Evolutionary conservation across 768 basidiomycete genomes (phyloP), one percentile per base, ranked within the genome.

Genomic region (Panaeolus cyanescens): DNA sequence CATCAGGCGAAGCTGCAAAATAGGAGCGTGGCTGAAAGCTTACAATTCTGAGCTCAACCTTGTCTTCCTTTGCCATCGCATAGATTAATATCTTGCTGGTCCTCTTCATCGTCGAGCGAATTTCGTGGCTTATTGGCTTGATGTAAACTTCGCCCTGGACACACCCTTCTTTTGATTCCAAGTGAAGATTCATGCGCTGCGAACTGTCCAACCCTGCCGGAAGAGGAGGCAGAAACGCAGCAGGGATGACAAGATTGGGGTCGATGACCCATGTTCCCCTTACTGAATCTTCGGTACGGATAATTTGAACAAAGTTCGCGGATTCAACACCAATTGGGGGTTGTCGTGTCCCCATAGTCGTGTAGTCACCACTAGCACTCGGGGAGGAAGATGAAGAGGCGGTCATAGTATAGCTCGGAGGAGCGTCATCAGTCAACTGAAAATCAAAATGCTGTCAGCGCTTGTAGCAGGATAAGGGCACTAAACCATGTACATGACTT

Each of bases 241-340:
- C 4, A 0, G 84, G 83, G 45, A 85, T 74, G 10, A 55, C 31
- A 20, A 84, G 67, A 19, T 69, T 61, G 1, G 84, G 78, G 59
- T 85, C 79, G 37, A 85, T 69, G 32, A 79, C 67, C 71, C 81
- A 84, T 1, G 63, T 62, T 9, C 75, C 79, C 61, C 71, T 74
- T 31, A 80, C 66, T 2, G 69, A 63, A 0, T 61, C 59, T 61
- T 78, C 73, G 5, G 31, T 55, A 32, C 72, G 72, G 22, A 66
- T 66, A 9, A 79, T 63, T 12, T 67, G 68, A 55, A 77, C 56
- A 58, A 68, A 76, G 59, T 80, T 78, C 60, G 67, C 70, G 0
- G 78, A 70, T 59, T 75, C 75, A 60, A 71, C 56, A 19, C 64
- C 53, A 19, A 66, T 67, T 59, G 55, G 62, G 4, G 22, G 19